Percentiles rank a stretch among this genome's conserved stretches.
These are phyloP conservation scores for Geranomyces michiganensis DNA, from an alignment of 192 early-diverging fungal species.

Conservation along the genomic window DNA sequence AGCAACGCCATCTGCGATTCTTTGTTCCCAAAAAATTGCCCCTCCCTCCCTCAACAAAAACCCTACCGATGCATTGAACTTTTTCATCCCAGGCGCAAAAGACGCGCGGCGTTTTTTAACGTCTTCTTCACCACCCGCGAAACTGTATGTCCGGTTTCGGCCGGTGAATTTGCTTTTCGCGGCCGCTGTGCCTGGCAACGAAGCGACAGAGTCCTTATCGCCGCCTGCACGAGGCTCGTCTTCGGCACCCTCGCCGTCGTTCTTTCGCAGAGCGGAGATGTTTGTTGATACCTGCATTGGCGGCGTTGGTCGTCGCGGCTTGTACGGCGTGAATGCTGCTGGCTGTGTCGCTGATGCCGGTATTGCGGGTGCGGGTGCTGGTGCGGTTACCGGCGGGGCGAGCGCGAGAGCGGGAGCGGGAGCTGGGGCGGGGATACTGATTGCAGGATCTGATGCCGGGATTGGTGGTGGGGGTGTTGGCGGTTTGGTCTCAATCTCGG, in stretches of 20 bases:
- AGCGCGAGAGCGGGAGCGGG: neutral
- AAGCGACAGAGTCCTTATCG: neutral
- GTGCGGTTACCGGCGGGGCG: neutral
- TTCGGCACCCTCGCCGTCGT: neutral
- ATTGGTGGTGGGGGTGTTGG: too few relatives aligned
- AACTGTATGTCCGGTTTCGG: neutral
- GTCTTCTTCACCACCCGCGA: neutral
- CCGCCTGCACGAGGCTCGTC: neutral
- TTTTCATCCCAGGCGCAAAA: slow-evolving; percentile 9
- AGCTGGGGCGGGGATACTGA: neutral
- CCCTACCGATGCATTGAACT: neutral
- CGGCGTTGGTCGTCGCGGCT: slow-evolving; percentile 31
- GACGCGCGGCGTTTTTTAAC: slow-evolving; percentile 9
- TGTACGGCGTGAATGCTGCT: slow-evolving; percentile 1
- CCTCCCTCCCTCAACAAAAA: neutral
- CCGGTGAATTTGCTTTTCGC: slow-evolving; percentile 14
- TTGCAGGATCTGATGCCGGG: too few relatives aligned
- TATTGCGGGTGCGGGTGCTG: neutral
- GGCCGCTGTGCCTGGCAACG: neutral
- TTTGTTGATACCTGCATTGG: slow-evolving; percentile 18
- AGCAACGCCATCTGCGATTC: neutral
- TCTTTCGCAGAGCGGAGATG: neutral
- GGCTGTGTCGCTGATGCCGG: neutral
- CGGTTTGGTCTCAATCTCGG: too few relatives aligned
- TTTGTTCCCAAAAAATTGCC: neutral